These are phyloP conservation scores for Colletotrichum simmondsii DNA, from an alignment of 2,329 filamentous ascomycete species.

Conservation along the genomic window DNA sequence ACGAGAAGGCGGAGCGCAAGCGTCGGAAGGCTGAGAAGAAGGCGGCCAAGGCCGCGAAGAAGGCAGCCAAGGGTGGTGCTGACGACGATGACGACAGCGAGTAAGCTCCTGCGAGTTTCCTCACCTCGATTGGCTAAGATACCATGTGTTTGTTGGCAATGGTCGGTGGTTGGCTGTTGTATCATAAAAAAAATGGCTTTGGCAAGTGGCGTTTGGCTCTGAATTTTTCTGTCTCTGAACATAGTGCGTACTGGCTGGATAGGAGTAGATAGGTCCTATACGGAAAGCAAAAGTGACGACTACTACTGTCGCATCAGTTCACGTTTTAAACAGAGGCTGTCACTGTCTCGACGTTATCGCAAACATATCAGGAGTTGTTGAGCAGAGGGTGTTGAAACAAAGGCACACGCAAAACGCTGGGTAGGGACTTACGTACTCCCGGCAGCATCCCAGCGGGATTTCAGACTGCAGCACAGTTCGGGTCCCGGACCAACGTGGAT, in stretches of 20 bases:
- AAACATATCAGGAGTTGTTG: neutral
- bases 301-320: constrained; percentile 28
- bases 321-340: neutral
- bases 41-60: constrained; percentile 67
- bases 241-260: constrained; percentile 34
- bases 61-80: constrained; percentile 56
- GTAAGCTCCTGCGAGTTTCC: constrained; percentile 43
- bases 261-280: constrained; percentile 36
- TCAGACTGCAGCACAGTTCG: constrained; percentile 31
- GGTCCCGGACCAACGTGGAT: constrained; percentile 29
- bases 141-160: constrained; percentile 34
- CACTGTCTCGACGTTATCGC: neutral
- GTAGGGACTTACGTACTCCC: neutral
- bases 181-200: constrained; percentile 38
- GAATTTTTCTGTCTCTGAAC: constrained; percentile 22
- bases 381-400: constrained; percentile 12
- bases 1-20: constrained; percentile 73
- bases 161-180: constrained; percentile 36
- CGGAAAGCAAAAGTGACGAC: constrained; percentile 23
- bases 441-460: constrained; percentile 16
- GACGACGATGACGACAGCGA: constrained; percentile 65
- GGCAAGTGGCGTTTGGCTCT: constrained; percentile 37
- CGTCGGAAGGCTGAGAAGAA: constrained; percentile 71
- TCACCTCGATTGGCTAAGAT: constrained; percentile 31
- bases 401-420: constrained; percentile 2